Conservation (phyloP, 2,329 filamentous ascomycete species). For the Exophiala dermatitidis region DNA sequence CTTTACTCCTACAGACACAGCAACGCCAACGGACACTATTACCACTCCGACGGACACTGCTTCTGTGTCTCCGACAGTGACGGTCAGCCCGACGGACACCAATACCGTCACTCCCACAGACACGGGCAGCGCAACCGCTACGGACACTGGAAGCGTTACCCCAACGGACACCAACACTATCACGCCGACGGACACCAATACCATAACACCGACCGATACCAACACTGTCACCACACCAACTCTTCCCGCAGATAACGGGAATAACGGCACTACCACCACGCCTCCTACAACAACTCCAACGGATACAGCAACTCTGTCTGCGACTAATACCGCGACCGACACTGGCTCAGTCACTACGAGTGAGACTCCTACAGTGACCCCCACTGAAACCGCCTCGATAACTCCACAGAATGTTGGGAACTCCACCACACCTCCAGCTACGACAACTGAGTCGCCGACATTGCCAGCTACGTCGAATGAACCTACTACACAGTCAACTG, state of each 20-base stretch:
- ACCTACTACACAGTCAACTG: conserved; percentile 8
- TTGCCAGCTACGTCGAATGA: too few relatives aligned
- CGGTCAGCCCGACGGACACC: not conserved
- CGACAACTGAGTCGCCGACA: not conserved
- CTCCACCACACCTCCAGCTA: conserved; percentile 10
- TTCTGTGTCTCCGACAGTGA: conserved; percentile 28
- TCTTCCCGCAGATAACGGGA: not conserved
- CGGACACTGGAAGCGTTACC: conserved; percentile 8
- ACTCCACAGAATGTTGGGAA: conserved; percentile 13
- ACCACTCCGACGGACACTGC: conserved; percentile 20
- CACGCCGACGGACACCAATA: not conserved
- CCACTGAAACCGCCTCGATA: conserved; percentile 20
- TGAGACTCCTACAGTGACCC: not conserved
- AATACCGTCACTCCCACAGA: conserved; percentile 37
- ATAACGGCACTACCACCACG: not conserved
- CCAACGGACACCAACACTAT: conserved; percentile 2
- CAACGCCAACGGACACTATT: conserved; percentile 6
- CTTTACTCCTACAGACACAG: conserved; percentile 5
- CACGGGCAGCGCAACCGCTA: conserved; percentile 36
- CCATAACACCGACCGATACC: conserved; percentile 2
- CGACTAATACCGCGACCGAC: not conserved
- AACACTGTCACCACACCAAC: conserved; percentile 1
- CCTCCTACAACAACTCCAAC: conserved; percentile 1
- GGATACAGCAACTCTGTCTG: not conserved
- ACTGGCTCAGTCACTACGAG: not conserved